Percentiles rank a stretch among this genome's conserved stretches.
Evolutionary conservation across 2,329 filamentous ascomycete genomes (phyloP).

Genomic region (Hirsutella rhossiliensis): DNA sequence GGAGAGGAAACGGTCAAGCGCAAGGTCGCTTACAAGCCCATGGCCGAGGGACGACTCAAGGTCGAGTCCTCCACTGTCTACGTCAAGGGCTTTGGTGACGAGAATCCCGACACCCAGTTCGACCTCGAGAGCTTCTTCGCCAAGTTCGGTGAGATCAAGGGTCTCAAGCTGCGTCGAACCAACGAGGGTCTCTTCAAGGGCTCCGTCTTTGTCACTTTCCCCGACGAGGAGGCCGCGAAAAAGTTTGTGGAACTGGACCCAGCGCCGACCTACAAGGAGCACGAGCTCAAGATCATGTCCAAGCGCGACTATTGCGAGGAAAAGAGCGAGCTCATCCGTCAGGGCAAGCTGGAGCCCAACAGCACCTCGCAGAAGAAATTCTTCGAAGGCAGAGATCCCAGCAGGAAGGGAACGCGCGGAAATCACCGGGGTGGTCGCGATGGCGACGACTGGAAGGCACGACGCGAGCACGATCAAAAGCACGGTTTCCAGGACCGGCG

Average conservation of each 20-base stretch:
- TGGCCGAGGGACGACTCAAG: constrained; percentile 48
- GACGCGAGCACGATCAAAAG: constrained; percentile 49
- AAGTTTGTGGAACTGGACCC: constrained; percentile 71
- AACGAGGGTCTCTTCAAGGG: constrained; percentile 76
- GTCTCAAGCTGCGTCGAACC: constrained; percentile 75
- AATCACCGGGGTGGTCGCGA: constrained; percentile 29
- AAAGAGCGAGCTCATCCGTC: constrained; percentile 60
- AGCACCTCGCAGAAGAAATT: constrained; percentile 28
- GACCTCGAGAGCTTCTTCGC: constrained; percentile 90
- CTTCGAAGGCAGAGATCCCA: constrained; percentile 33
- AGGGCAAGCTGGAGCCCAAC: constrained; percentile 55
- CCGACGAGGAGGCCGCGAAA: constrained; percentile 62
- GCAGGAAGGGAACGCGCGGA: constrained; percentile 18
- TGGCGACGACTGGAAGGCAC: constrained; percentile 50
- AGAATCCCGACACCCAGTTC: constrained; percentile 75
- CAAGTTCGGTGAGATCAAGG: constrained; percentile 64
- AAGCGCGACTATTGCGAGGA: constrained; percentile 81
- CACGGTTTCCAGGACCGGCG: constrained; percentile 41
- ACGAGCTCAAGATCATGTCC: constrained; percentile 69
- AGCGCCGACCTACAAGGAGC: constrained; percentile 72
- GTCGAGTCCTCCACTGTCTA: constrained; percentile 70
- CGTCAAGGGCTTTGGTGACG: constrained; percentile 85
- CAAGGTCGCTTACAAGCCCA: constrained; percentile 56
- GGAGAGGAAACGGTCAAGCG: constrained; percentile 62
- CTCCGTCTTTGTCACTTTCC: constrained; percentile 91